These are phyloP conservation scores for Rhizopogon salebrosus DNA, from an alignment of 768 basidiomycete genomes.

Conservation along the genomic window DNA sequence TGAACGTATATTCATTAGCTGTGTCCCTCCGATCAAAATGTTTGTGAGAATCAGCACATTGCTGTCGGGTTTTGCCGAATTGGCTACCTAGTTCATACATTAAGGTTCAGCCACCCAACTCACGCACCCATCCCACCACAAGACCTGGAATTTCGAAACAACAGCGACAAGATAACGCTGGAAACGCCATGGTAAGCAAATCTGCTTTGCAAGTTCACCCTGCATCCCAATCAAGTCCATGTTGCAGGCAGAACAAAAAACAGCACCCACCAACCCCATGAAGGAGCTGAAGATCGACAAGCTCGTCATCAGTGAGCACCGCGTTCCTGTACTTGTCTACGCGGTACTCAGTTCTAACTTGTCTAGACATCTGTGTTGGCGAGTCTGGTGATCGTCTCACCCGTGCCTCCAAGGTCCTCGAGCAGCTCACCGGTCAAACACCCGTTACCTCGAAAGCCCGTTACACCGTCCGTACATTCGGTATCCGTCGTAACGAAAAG, in stretches of 20 bases:
- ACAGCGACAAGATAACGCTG: slow-evolving; percentile 31
- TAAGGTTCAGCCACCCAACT: slow-evolving; percentile 27
- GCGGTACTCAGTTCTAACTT: slow-evolving; percentile 1
- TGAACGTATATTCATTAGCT: too few species aligned
- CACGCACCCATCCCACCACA: not conserved
- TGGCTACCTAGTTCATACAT: not conserved
- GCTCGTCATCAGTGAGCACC: slow-evolving; percentile 93
- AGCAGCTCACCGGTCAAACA: slow-evolving; percentile 98
- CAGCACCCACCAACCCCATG: slow-evolving; percentile 88
- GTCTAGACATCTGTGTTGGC: slow-evolving; percentile 95
- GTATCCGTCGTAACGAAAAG: slow-evolving; percentile 99
- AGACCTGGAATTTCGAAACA: not conserved
- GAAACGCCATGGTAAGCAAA: slow-evolving; percentile 24
- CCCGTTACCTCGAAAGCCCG: slow-evolving; percentile 99
- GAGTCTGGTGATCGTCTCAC: slow-evolving; percentile 99
- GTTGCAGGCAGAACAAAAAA: slow-evolving; percentile 79
- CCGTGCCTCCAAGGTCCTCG: slow-evolving; percentile 97
- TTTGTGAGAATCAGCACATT: too few species aligned
- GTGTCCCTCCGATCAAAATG: too few species aligned
- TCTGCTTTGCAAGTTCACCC: not conserved
- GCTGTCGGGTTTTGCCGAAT: not conserved
- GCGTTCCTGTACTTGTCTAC: slow-evolving; percentile 7
- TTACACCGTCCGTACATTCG: slow-evolving; percentile 98
- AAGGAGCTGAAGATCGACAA: slow-evolving; percentile 97
- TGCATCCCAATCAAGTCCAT: not conserved